These are phyloP conservation scores for Prototheca wickerhamii DNA, from an alignment of 163 green algal genomes.

Conservation along the genomic window DNA sequence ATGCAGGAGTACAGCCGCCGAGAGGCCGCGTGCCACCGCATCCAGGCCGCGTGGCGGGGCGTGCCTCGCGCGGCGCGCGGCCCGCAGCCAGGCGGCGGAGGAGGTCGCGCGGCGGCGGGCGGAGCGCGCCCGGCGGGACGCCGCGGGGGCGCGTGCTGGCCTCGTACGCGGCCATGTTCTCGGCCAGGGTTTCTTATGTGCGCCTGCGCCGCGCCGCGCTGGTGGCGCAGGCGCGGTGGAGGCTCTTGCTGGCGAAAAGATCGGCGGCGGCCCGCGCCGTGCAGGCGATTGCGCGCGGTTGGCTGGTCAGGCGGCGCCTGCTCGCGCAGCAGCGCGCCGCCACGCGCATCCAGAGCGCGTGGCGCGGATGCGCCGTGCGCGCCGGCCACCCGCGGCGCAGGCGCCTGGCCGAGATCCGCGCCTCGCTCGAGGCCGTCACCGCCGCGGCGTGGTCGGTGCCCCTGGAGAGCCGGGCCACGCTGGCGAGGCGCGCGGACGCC, in stretches of 20 bases:
- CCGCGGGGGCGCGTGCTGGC: too few species aligned
- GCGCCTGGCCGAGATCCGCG: slow-evolving; percentile 22
- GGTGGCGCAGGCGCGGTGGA: slow-evolving; percentile 27
- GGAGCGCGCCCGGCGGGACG: too few species aligned
- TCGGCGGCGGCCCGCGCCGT: slow-evolving; percentile 12
- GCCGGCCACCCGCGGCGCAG: slow-evolving; percentile 30
- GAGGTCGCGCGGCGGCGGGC: too few species aligned
- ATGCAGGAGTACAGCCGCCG: slow-evolving; percentile 16
- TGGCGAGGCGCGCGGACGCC: slow-evolving; percentile 5
- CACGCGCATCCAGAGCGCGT: slow-evolving; percentile 17
- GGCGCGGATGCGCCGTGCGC: slow-evolving; percentile 12
- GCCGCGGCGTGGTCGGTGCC: slow-evolving; percentile 1
- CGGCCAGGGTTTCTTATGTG: slow-evolving; percentile 23
- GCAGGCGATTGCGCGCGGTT: slow-evolving; percentile 8
- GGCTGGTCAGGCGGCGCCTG: slow-evolving; percentile 6
- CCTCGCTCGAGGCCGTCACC: not conserved
- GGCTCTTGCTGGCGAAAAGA: not conserved
- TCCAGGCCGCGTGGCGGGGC: slow-evolving; percentile 5
- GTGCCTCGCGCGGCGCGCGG: too few species aligned
- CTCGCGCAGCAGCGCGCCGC: slow-evolving; percentile 2
- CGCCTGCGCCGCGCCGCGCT: slow-evolving; percentile 7
- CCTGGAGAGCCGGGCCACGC: not conserved
- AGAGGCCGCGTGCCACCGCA: slow-evolving; percentile 4
- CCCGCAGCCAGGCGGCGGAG: too few species aligned
- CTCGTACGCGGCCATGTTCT: too few species aligned